Percentiles rank a stretch among this genome's conserved stretches.
These are phyloP conservation scores for Ashbya aceris DNA, from an alignment of 1,139 yeast genomes.

Conservation along the genomic window DNA sequence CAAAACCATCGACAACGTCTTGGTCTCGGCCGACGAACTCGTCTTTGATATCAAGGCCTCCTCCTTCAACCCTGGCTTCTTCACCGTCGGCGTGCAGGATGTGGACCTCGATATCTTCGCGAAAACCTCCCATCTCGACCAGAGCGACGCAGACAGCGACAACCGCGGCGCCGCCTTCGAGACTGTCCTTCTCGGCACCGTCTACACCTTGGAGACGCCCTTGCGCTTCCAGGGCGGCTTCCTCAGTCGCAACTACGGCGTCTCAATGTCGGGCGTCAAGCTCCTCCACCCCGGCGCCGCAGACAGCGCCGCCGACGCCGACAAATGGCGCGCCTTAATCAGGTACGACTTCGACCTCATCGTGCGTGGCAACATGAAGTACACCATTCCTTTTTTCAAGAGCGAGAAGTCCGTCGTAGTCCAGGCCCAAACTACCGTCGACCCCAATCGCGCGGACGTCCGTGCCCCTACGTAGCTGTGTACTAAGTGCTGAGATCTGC, in stretches of 20 bases:
- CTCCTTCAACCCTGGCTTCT: conserved; percentile 83
- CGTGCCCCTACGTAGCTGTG: too few relatives aligned
- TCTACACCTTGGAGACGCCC: conserved; percentile 59
- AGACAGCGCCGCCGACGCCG: conserved; percentile 25
- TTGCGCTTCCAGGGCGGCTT: conserved; percentile 71
- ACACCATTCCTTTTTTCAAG: conserved; percentile 59
- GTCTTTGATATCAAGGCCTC: conserved; percentile 69
- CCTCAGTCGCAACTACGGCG: conserved; percentile 48
- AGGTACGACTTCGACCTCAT: conserved; percentile 81
- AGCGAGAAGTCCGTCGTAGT: conserved; percentile 51
- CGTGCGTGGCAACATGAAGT: conserved; percentile 72
- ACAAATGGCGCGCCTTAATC: conserved; percentile 66
- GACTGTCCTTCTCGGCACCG: conserved; percentile 71
- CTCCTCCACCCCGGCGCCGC: conserved; percentile 62
- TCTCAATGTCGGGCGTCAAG: conserved; percentile 61
- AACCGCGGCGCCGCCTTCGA: conserved; percentile 28
- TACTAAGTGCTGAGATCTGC: too few relatives aligned
- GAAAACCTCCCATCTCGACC: conserved; percentile 46
- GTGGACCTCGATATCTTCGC: conserved; percentile 86
- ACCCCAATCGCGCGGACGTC: conserved; percentile 34
- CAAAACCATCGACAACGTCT: conserved; percentile 52
- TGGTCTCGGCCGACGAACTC: conserved; percentile 78
- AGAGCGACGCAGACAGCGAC: conserved; percentile 12
- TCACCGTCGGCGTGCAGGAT: conserved; percentile 53
- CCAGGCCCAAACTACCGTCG: conserved; percentile 49